A percentile compares a stretch with the other conserved stretches of the same genome.
These are phyloP conservation scores for Friedmanniomyces simplex DNA, from an alignment of 495 filamentous ascomycete species.

Conservation along the genomic window DNA sequence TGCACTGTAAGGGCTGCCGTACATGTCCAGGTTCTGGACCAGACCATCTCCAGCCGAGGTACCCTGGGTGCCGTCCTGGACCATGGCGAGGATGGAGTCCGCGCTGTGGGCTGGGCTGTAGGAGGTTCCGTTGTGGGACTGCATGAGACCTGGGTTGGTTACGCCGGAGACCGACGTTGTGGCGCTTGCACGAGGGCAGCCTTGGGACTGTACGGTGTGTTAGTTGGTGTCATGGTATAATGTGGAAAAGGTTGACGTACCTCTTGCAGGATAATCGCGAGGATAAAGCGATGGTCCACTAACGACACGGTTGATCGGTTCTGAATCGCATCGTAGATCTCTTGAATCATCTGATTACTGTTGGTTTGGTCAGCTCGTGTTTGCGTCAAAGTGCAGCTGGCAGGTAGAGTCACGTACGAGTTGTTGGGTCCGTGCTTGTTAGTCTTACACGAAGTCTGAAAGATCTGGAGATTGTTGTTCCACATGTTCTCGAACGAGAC, in stretches of 20 bases:
- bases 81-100: constrained; percentile 14
- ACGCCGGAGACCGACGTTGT: constrained; percentile 36
- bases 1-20: constrained; percentile 11
- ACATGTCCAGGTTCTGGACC: constrained; percentile 15
- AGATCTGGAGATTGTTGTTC: constrained; percentile 32
- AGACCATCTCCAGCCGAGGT: constrained; percentile 18
- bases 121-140: constrained; percentile 24
- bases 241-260: neutral
- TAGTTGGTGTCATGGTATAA: neutral
- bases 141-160: constrained; percentile 47
- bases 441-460: constrained; percentile 28
- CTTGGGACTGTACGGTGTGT: constrained; percentile 3
- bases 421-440: neutral
- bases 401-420: neutral
- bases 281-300: constrained; percentile 22
- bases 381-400: constrained; percentile 5
- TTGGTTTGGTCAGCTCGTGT: constrained; percentile 22
- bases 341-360: constrained; percentile 70
- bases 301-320: constrained; percentile 6
- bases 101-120: neutral
- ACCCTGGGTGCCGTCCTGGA: constrained; percentile 21
- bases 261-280: constrained; percentile 21
- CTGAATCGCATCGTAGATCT: constrained; percentile 19
- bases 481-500: constrained; percentile 15
- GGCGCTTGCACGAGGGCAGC: constrained; percentile 32